Percentiles rank a stretch among this genome's conserved stretches.
Evolutionary conservation across 305 asterid genomes (phyloP).

Genomic region (Petunia hybrid): DNA sequence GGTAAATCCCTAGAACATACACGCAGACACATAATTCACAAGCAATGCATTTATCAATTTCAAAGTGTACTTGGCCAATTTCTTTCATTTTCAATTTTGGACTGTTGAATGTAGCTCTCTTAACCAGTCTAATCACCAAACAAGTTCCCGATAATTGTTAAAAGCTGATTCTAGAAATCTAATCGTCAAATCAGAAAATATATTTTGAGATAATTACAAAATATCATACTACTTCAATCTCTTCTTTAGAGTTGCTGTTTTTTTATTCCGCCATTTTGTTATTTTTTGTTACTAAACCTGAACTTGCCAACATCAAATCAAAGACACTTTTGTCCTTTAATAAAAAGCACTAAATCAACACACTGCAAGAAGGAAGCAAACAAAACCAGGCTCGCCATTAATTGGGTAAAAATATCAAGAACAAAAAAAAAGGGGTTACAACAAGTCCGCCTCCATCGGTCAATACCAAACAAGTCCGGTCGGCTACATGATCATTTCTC

Average conservation of each 20-base stretch:
- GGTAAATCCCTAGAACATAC: too few relatives aligned
- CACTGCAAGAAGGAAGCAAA: constrained; percentile 12
- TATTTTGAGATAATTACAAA: background rate
- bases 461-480: too few relatives aligned
- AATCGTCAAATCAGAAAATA: background rate
- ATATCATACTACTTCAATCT: constrained; percentile 2
- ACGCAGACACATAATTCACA: too few relatives aligned
- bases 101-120: too few relatives aligned
- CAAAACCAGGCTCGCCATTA: background rate
- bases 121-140: background rate
- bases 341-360: constrained; percentile 2
- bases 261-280: constrained; percentile 20
- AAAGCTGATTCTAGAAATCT: background rate
- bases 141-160: background rate
- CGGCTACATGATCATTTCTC: too few relatives aligned
- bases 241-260: background rate
- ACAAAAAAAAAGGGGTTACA: too few relatives aligned
- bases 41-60: too few relatives aligned
- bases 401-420: background rate
- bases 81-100: too few relatives aligned
- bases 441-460: too few relatives aligned
- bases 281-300: background rate
- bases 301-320: constrained; percentile 8
- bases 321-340: too few relatives aligned
- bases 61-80: too few relatives aligned